phyloP scores from a whole-genome alignment of 441 rosid genomes.

The Cnidoscolus chayamansa region DNA sequence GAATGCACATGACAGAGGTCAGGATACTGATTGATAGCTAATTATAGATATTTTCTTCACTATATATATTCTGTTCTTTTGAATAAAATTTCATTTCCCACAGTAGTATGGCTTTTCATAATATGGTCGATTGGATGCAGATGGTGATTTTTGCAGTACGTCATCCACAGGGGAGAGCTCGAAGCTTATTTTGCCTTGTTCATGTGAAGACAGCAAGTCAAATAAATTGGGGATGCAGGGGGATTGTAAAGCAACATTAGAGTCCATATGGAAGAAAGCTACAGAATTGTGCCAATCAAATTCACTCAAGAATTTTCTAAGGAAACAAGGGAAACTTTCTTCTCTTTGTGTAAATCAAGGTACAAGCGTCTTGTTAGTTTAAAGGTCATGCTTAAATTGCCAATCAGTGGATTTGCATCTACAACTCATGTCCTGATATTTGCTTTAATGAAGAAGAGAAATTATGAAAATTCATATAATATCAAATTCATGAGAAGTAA shows the following conservation, averaged over 20 bases:
- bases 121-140: constrained; percentile 30
- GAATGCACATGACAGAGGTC: constrained; percentile 53
- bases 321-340: constrained; percentile 66
- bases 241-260: constrained; percentile 49
- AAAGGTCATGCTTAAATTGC: not conserved
- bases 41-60: not conserved
- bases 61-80: not conserved
- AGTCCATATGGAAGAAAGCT: constrained; percentile 67
- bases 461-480: not conserved
- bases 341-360: constrained; percentile 73
- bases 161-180: constrained; percentile 47
- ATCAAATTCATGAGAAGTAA: not conserved
- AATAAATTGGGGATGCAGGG: constrained; percentile 34
- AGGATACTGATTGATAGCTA: constrained; percentile 10
- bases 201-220: constrained; percentile 40
- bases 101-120: not conserved
- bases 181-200: constrained; percentile 38
- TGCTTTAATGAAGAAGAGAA: not conserved
- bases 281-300: constrained; percentile 60
- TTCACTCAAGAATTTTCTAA: constrained; percentile 65
- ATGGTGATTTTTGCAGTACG: constrained; percentile 46
- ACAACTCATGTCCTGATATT: not conserved
- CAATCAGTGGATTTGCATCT: not conserved
- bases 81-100: not conserved
- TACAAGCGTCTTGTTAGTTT: constrained; percentile 21